Conservation (phyloP, 1,284 basidiomycete genomes). For the Microbotryomycetes sp. region DNA sequence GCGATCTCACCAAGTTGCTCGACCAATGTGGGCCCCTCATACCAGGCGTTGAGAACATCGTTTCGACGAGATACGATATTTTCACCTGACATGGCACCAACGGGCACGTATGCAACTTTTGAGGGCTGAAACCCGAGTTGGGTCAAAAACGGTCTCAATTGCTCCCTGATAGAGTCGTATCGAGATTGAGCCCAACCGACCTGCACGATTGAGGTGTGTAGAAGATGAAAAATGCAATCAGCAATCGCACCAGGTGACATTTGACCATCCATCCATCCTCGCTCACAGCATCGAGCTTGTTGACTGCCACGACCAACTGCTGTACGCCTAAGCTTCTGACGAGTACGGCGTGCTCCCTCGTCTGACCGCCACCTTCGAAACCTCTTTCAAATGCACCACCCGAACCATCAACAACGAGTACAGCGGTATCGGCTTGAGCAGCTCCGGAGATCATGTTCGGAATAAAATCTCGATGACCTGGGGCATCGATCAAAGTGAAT, state of each 20-base stretch:
- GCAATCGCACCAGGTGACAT: background rate
- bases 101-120: constrained; percentile 79
- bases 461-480: constrained; percentile 94
- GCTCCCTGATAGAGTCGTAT: constrained; percentile 74
- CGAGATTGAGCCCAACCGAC: constrained; percentile 74
- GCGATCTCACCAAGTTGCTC: constrained; percentile 56
- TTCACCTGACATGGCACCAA: constrained; percentile 81
- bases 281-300: constrained; percentile 83
- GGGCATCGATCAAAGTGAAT: constrained; percentile 90
- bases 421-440: constrained; percentile 89
- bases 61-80: constrained; percentile 62
- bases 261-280: background rate
- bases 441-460: constrained; percentile 99
- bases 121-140: constrained; percentile 77
- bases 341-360: constrained; percentile 88
- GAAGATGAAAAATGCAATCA: constrained; percentile 1
- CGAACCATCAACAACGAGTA: constrained; percentile 88
- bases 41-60: constrained; percentile 64
- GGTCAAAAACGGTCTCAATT: constrained; percentile 71
- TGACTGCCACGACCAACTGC: constrained; percentile 86
- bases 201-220: constrained; percentile 50
- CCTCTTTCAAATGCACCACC: constrained; percentile 93
- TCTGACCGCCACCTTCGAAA: constrained; percentile 89
- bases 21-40: constrained; percentile 75
- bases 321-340: constrained; percentile 91